These are phyloP conservation scores for Prinsepia uniflora DNA, from an alignment of 306 rosid species.

Conservation along the genomic window DNA sequence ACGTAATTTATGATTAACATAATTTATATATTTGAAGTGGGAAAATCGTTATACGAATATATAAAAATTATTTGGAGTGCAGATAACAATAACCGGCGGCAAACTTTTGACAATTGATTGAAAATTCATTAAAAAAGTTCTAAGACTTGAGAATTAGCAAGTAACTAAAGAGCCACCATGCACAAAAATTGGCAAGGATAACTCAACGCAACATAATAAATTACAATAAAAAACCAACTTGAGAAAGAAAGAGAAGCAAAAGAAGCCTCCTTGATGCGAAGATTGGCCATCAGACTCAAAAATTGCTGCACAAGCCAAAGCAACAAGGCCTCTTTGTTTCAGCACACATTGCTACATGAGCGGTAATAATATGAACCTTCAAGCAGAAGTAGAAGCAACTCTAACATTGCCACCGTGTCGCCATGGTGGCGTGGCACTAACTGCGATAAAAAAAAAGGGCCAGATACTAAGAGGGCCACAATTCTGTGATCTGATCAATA, in stretches of 20 bases:
- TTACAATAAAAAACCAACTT: neutral
- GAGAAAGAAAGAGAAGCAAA: neutral
- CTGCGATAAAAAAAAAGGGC: neutral
- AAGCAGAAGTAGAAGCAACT: neutral
- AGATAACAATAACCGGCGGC: too few relatives aligned
- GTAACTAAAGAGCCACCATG: neutral
- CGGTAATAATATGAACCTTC: neutral
- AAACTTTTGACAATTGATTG: neutral
- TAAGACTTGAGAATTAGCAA: neutral
- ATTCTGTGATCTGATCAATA: neutral
- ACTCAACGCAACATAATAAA: neutral
- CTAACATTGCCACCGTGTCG: neutral
- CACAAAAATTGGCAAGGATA: neutral
- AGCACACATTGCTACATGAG: conserved; percentile 35
- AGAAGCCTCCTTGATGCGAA: neutral
- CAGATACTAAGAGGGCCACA: neutral
- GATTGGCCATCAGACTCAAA: conserved; percentile 40
- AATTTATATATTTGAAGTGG: too few relatives aligned
- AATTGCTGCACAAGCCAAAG: conserved; percentile 44
- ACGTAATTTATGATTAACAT: too few relatives aligned
- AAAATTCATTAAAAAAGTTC: too few relatives aligned
- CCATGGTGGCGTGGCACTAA: neutral
- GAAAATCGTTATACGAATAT: too few relatives aligned
- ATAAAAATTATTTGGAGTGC: too few relatives aligned
- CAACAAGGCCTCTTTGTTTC: conserved; percentile 40